Conservation (phyloP, 768 basidiomycete genomes). For the Russula emetica region DNA sequence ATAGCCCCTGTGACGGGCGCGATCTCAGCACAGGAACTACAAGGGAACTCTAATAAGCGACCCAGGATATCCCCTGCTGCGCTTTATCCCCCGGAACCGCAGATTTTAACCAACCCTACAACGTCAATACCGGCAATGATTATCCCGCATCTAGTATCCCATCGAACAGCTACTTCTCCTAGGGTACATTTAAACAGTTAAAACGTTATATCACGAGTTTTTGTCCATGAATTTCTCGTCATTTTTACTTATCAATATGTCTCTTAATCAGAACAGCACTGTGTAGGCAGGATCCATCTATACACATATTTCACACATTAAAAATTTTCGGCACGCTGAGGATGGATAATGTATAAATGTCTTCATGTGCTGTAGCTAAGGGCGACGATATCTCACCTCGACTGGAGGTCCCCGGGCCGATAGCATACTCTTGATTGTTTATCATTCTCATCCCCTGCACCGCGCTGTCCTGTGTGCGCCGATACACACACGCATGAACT, state of each 20-base stretch:
- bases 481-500: constrained; percentile 5
- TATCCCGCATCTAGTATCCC: constrained; percentile 17
- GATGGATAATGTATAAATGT: not conserved
- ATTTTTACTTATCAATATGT: constrained; percentile 5
- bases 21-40: not conserved
- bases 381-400: not conserved
- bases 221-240: not conserved
- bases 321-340: not conserved
- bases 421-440: not conserved
- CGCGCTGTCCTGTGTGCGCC: not conserved
- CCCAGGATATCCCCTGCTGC: not conserved
- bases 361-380: no score
- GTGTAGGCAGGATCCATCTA: not conserved
- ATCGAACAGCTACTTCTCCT: not conserved
- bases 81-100: not conserved
- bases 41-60: constrained; percentile 14
- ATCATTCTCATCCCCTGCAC: not conserved
- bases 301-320: not conserved
- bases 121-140: constrained; percentile 21
- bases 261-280: not conserved
- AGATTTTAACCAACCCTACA: not conserved
- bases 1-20: not conserved
- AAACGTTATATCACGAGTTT: not conserved
- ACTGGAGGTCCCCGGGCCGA: not conserved
- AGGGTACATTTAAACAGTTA: not conserved